Conservation (phyloP, 192 early-diverging fungal species). For the Linnemannia hyalina region DNA sequence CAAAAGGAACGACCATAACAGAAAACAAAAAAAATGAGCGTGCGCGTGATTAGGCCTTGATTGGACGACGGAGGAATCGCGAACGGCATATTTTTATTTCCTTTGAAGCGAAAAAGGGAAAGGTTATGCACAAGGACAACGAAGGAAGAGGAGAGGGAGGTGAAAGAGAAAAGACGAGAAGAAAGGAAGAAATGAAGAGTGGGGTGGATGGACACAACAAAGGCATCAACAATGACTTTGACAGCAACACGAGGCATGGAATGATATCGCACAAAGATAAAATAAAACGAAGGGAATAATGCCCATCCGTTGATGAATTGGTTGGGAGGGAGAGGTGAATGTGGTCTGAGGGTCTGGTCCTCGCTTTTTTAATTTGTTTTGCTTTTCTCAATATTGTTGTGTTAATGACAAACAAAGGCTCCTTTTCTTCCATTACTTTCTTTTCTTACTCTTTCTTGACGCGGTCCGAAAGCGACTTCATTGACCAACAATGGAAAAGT, state of each 20-base stretch:
- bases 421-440: neutral
- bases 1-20: neutral
- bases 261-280: neutral
- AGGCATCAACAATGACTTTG: neutral
- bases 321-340: neutral
- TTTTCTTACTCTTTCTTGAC: neutral
- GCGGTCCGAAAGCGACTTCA: no score
- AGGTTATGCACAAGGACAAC: neutral
- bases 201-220: neutral
- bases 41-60: neutral
- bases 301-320: neutral
- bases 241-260: neutral
- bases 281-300: neutral
- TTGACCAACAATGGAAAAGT: no score
- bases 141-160: neutral
- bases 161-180: no score
- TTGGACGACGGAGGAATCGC: neutral
- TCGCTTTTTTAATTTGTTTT: neutral
- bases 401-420: neutral
- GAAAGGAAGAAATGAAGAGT: neutral
- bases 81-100: neutral
- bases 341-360: constrained; percentile 9
- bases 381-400: neutral
- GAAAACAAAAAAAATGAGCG: neutral
- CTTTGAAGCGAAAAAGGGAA: neutral